A percentile compares a stretch with the other conserved stretches of the same genome.
Evolutionary conservation across 306 rosid species (phyloP).

Genomic region (Leucaena leucocephala): DNA sequence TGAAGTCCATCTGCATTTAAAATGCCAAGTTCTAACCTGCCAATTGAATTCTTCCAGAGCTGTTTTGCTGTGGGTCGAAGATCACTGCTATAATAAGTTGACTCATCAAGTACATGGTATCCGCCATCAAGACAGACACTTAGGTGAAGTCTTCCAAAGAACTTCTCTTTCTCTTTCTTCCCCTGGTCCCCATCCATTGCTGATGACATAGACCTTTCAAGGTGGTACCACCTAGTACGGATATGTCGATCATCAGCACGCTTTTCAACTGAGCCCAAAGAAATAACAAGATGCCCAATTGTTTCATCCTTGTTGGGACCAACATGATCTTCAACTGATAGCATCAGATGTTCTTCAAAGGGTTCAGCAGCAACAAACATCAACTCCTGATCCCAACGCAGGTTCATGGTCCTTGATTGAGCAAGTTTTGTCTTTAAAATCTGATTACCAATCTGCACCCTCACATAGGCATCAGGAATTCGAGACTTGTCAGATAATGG

Average conservation of each 20-base stretch:
- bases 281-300: slow-evolving; percentile 66
- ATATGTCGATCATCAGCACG: slow-evolving; percentile 77
- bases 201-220: slow-evolving; percentile 69
- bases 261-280: slow-evolving; percentile 59
- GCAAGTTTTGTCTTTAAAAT: slow-evolving; percentile 55
- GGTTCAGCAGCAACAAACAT: slow-evolving; percentile 94
- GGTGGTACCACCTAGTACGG: slow-evolving; percentile 62
- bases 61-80: slow-evolving; percentile 80
- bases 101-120: slow-evolving; percentile 92
- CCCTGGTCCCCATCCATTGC: slow-evolving; percentile 62
- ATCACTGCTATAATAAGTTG: slow-evolving; percentile 86
- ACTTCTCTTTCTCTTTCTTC: slow-evolving; percentile 59
- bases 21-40: slow-evolving; percentile 84
- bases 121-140: slow-evolving; percentile 93
- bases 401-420: slow-evolving; percentile 53
- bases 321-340: slow-evolving; percentile 73
- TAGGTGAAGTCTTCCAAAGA: slow-evolving; percentile 67
- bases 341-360: slow-evolving; percentile 71
- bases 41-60: slow-evolving; percentile 86
- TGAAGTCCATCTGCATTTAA: slow-evolving; percentile 68
- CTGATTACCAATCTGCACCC: slow-evolving; percentile 81
- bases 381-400: slow-evolving; percentile 79
- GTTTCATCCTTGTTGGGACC: slow-evolving; percentile 76
- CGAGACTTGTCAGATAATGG: slow-evolving; percentile 63
- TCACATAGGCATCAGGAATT: slow-evolving; percentile 72